Conservation (phyloP, 1,139 yeast species). For the Geotrichum carabidarum region DNA sequence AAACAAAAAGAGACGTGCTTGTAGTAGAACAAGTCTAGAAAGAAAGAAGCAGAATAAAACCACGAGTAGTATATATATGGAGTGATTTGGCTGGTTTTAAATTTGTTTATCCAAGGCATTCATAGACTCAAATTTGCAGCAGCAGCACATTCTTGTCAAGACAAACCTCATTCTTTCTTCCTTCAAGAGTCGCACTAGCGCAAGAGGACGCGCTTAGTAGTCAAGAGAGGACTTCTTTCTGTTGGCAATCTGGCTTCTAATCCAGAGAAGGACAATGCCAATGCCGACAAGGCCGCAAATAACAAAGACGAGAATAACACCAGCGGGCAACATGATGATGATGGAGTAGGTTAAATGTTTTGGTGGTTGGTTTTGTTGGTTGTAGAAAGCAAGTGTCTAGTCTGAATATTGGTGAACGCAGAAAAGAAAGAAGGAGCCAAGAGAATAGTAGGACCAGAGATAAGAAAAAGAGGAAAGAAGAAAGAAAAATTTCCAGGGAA, state of each 20-base stretch:
- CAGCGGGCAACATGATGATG: constrained; percentile 46
- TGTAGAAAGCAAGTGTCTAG: background rate
- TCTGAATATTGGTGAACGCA: background rate
- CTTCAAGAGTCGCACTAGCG: too few species aligned
- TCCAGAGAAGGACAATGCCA: background rate
- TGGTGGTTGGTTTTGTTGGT: background rate
- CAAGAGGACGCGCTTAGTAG: background rate
- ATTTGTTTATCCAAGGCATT: too few species aligned
- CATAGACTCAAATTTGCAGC: too few species aligned
- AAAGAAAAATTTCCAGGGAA: background rate
- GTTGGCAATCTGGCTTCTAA: background rate
- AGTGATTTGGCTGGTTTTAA: too few species aligned
- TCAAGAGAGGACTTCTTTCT: constrained; percentile 5
- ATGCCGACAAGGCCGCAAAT: constrained; percentile 43
- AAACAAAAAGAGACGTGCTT: too few species aligned
- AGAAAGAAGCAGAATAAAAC: too few species aligned
- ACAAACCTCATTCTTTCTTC: too few species aligned
- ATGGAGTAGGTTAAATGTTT: background rate
- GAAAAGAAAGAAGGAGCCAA: background rate
- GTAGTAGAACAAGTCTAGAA: too few species aligned
- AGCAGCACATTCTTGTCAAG: too few species aligned
- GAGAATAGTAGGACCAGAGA: too few species aligned
- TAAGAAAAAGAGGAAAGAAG: background rate
- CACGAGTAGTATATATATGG: too few species aligned
- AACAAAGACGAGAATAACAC: constrained; percentile 49